A percentile compares a stretch with the other conserved stretches of the same genome.
These are phyloP conservation scores for Apiospora aurea DNA, from an alignment of 2,329 filamentous ascomycete species.

Conservation along the genomic window DNA sequence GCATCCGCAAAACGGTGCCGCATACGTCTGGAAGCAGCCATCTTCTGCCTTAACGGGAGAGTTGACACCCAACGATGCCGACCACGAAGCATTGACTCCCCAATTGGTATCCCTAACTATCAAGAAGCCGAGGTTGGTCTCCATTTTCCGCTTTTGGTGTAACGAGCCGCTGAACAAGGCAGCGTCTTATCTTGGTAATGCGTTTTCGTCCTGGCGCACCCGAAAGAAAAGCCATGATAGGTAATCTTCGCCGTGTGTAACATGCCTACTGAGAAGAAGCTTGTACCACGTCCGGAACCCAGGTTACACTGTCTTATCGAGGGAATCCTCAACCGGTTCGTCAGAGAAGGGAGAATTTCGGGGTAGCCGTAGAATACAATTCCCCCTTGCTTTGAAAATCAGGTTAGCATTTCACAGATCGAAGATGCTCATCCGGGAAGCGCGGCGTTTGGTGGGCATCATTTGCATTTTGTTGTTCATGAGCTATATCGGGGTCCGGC, in stretches of 20 bases:
- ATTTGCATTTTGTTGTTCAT: conserved; percentile 40
- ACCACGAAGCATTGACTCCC: not conserved
- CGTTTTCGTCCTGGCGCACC: not conserved
- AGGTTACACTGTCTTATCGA: not conserved
- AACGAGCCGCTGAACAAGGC: not conserved
- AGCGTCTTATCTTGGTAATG: not conserved
- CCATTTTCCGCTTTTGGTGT: not conserved
- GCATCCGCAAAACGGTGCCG: not conserved
- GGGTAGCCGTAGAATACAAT: not conserved
- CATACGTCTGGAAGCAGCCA: not conserved
- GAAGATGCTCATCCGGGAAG: conserved; percentile 43
- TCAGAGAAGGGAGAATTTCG: not conserved
- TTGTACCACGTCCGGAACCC: not conserved
- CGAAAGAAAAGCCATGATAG: not conserved
- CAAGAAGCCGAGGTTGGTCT: not conserved
- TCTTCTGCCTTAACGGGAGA: not conserved
- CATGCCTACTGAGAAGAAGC: not conserved
- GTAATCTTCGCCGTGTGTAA: not conserved
- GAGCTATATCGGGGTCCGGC: conserved; percentile 34
- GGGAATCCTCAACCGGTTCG: not conserved
- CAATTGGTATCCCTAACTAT: no score
- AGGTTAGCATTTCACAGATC: not conserved
- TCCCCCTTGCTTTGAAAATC: not conserved
- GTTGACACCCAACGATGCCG: not conserved
- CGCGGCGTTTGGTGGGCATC: conserved; percentile 41